Base-by-base conservation (phyloP, 208 protist genomes). In the Trypanosomatidae sp. region DNA sequence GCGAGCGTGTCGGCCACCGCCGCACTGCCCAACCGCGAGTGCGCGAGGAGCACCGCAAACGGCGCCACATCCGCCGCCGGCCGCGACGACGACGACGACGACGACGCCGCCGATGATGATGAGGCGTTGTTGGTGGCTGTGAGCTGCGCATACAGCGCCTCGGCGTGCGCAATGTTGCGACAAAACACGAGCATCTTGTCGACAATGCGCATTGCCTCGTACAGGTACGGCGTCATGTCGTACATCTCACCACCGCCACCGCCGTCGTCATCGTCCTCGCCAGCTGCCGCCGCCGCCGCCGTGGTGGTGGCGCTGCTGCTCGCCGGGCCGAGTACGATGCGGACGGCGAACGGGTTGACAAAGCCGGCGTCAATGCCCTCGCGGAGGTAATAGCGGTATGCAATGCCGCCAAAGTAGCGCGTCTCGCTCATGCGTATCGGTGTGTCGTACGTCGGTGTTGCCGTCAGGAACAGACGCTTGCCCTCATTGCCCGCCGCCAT, bases 141-240 rank as follows among this genome's bases (percentile, higher is more conserved):
- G 38, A 86, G 45, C 15, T 46, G 23, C n/a, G 53, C 47, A 16
- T 55, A 43, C 5, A 87, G 43, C 33, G 70, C 20, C 45, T 41
- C 40, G 1, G 71, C 71, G 43, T 87, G 71, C 23, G 65, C 38
- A 47, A 87, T 79, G 56, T 59, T 71, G 35, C 66, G 63, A 37
- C 71, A 81, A 37, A 82, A 87, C 22, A 82, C 77, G 22, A 87
- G 71, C 66, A 87, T 70, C 45, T 87, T 87, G 46, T 87, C 48
- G 16, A 82, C 71, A 45, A 68, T 32, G 4, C 62, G 53, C 68
- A 87, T 79, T n/a, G 77, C 77, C 51, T 87, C 77, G 38, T 60
- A 73, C 32, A 87, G 46, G 46, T 77, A 87, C 19, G 68, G 71
- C 52, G 71, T 77, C 68, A 87, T 74, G 46, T 65, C 43, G 27